These are phyloP conservation scores for Aspergillus egyptiacus DNA, from an alignment of 495 filamentous ascomycete species.

Conservation along the genomic window DNA sequence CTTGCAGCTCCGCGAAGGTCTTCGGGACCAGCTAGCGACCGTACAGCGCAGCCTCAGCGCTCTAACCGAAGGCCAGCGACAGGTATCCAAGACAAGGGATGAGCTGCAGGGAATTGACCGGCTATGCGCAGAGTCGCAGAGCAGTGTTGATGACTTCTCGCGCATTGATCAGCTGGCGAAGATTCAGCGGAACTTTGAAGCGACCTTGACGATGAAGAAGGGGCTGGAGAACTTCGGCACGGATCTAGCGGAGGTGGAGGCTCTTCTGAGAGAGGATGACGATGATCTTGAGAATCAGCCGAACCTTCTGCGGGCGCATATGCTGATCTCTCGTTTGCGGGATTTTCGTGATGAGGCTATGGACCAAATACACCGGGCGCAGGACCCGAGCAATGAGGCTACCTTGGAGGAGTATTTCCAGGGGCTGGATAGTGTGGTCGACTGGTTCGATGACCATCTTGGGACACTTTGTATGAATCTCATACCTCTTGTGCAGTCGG, in stretches of 20 bases:
- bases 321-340: conserved; percentile 80
- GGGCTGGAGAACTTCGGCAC: conserved; percentile 81
- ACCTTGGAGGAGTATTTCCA: conserved; percentile 86
- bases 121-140: conserved; percentile 90
- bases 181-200: conserved; percentile 89
- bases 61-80: conserved; percentile 80
- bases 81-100: conserved; percentile 83
- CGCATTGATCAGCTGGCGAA: conserved; percentile 91
- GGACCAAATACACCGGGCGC: conserved; percentile 77
- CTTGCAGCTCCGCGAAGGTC: conserved; percentile 75
- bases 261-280: conserved; percentile 74
- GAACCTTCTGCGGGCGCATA: conserved; percentile 81
- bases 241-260: conserved; percentile 65
- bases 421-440: conserved; percentile 78
- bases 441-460: conserved; percentile 93
- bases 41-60: conserved; percentile 86
- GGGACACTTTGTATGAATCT: conserved; percentile 82
- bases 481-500: conserved; percentile 75
- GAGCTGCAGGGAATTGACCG: conserved; percentile 98
- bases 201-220: conserved; percentile 83
- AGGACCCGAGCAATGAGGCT: conserved; percentile 64
- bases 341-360: conserved; percentile 95
- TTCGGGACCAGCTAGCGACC: conserved; percentile 84
- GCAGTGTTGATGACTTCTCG: conserved; percentile 94
- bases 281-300: conserved; percentile 84